A percentile compares a stretch with the other conserved stretches of the same genome.
These are phyloP conservation scores for Plasmopara muralis DNA, from an alignment of 352 stramenopile genomes.

Conservation along the genomic window DNA sequence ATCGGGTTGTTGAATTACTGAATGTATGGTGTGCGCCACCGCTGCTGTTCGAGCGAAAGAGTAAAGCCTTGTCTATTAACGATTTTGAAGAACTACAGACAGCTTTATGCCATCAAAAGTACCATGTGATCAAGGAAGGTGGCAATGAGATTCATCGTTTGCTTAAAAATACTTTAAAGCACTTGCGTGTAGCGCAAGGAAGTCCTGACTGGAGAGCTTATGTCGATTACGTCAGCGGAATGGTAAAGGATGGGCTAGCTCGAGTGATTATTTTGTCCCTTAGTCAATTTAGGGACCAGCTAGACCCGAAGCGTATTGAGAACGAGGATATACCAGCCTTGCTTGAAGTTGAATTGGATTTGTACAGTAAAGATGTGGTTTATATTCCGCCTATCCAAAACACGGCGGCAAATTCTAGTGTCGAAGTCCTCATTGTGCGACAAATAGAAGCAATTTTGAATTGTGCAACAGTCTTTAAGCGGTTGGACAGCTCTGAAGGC, in stretches of 20 bases:
- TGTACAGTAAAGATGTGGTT: constrained; percentile 81
- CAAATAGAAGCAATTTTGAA: constrained; percentile 65
- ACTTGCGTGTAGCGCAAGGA: constrained; percentile 83
- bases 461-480: constrained; percentile 66
- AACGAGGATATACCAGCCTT: constrained; percentile 80
- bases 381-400: constrained; percentile 66
- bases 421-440: constrained; percentile 59
- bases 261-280: constrained; percentile 72
- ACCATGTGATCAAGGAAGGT: constrained; percentile 83
- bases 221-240: constrained; percentile 88
- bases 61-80: constrained; percentile 66
- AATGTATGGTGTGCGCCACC: constrained; percentile 63
- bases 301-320: constrained; percentile 78
- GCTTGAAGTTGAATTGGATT: constrained; percentile 87
- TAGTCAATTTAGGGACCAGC: constrained; percentile 61
- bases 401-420: constrained; percentile 36
- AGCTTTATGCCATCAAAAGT: constrained; percentile 67
- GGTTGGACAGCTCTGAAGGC: constrained; percentile 81
- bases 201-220: constrained; percentile 90
- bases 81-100: constrained; percentile 88
- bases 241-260: constrained; percentile 80
- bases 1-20: constrained; percentile 69
- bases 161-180: constrained; percentile 87
- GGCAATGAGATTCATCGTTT: constrained; percentile 83
- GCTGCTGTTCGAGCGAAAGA: constrained; percentile 82